Evolutionary conservation across 2,329 filamentous ascomycete genomes (phyloP).

Genomic region (Sclerotiophoma versabilis): DNA sequence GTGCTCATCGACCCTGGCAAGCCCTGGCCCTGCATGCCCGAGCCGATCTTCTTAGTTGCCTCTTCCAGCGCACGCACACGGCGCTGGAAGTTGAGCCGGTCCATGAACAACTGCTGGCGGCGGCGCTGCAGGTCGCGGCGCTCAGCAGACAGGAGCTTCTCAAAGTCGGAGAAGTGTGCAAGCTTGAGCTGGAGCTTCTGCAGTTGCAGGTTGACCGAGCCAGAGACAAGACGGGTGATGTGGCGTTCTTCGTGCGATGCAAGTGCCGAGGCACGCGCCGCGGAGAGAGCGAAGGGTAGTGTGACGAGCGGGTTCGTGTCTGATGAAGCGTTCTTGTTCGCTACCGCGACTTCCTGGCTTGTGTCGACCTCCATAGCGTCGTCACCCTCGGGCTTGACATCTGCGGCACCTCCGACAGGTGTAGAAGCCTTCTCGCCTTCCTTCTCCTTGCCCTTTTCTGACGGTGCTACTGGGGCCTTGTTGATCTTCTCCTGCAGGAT

Average conservation of each 20-base stretch:
- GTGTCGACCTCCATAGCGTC: slow-evolving; percentile 68
- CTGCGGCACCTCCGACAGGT: slow-evolving; percentile 54
- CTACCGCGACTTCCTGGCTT: slow-evolving; percentile 51
- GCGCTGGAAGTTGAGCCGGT: slow-evolving; percentile 88
- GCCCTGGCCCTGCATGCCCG: slow-evolving; percentile 39
- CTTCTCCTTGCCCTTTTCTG: slow-evolving; percentile 65
- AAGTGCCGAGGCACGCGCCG: slow-evolving; percentile 83
- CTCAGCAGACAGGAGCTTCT: slow-evolving; percentile 88
- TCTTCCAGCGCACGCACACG: slow-evolving; percentile 85
- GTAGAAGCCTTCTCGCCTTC: slow-evolving; percentile 60
- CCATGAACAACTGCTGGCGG: slow-evolving; percentile 90
- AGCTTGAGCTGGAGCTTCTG: slow-evolving; percentile 97
- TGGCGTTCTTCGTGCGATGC: slow-evolving; percentile 97
- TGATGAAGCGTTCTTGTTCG: slow-evolving; percentile 20
- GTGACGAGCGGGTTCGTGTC: slow-evolving; percentile 64
- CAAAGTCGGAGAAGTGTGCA: slow-evolving; percentile 95
- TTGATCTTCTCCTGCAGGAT: slow-evolving; percentile 81
- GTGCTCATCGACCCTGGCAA: slow-evolving; percentile 40
- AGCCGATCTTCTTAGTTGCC: slow-evolving; percentile 62
- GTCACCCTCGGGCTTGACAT: slow-evolving; percentile 61
- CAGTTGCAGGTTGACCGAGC: slow-evolving; percentile 90
- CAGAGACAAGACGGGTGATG: slow-evolving; percentile 91
- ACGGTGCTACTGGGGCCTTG: slow-evolving; percentile 55
- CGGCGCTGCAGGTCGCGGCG: slow-evolving; percentile 90
- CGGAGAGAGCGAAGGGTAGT: slow-evolving; percentile 84